phyloP scores from a whole-genome alignment of 148 eudicot species.

The Vaccinium vitisidaea region DNA sequence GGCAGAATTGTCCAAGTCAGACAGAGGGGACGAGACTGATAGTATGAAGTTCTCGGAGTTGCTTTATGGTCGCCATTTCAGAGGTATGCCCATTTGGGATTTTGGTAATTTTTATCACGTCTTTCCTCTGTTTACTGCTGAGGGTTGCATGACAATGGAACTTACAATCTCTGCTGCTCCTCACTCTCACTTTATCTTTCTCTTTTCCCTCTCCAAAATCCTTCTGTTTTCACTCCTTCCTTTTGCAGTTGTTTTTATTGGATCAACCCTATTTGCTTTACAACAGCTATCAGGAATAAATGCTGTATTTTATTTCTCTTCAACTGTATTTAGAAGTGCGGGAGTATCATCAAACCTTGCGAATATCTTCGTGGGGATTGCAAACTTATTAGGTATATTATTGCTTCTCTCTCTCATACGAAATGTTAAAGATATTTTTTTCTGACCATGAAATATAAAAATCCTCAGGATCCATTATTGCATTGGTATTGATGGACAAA shows the following conservation, averaged over 20 bases:
- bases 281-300: conserved; percentile 99
- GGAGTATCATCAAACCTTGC: conserved; percentile 91
- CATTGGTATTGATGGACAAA: conserved; percentile 87
- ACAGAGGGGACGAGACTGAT: conserved; percentile 66
- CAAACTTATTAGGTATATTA: conserved; percentile 64
- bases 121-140: not conserved
- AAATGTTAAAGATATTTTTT: not conserved
- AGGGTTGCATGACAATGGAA: not conserved
- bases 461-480: conserved; percentile 69
- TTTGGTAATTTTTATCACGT: not conserved
- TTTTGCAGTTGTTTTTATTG: conserved; percentile 99
- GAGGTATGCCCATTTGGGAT: conserved; percentile 45
- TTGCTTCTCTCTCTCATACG: not conserved
- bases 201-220: conserved; percentile 25
- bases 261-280: conserved; percentile 98
- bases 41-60: conserved; percentile 55
- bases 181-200: not conserved
- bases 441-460: not conserved
- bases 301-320: conserved; percentile 97
- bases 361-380: conserved; percentile 72
- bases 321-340: conserved; percentile 99
- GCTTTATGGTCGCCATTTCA: conserved; percentile 78
- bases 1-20: conserved; percentile 71
- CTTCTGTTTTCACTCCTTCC: conserved; percentile 50
- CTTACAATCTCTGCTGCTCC: not conserved